Evolutionary conservation across 768 basidiomycete genomes (phyloP), one percentile per base, ranked within the genome.

Genomic region (Xerocomus spinulosus): DNA sequence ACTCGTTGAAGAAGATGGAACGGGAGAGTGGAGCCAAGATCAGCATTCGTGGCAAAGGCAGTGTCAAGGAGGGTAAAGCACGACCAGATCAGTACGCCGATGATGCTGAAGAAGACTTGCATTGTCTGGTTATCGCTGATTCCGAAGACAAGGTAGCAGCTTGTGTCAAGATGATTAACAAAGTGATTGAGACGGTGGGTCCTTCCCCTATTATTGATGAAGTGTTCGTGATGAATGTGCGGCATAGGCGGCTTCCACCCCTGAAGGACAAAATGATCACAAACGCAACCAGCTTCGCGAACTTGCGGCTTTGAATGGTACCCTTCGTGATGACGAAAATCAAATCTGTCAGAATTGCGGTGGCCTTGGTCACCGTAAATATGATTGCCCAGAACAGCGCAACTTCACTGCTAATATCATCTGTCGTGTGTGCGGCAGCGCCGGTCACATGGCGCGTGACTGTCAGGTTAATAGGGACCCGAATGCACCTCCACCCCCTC

Each of bases 1-100:
- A 99, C 67, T 94, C 94, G 73, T 73, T 98, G 78, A 99, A 99
- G 79, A 94, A 92, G 71, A 99, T 99, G 96, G 96, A 99, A 69
- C 78, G 90, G 49, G 92, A 97, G 60, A 92, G 88, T 61, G 96
- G 96, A 28, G 96, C 96, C 6, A 98, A 98, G 71, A 99, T 99
- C 61, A 92, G 88, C 58, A 99, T 99, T 55, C 81, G 96, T 52
- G 96, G 96, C 47, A 98, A 98, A 70, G 96, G 96, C 33, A 92
- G 90, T 65, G 93, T 98, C 34, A 99, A 99, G 70, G 96, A 98
- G 71, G 96, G 96, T 51, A 99, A 99, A 71, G 90, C 91, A 36
- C 78, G 94, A 55, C 90, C 92, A 43, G 94, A 95, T 68, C 90
- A 90, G 61, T 94, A 79, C 62, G 91, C 92, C 14, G 92, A 92